Conservation (phyloP, 345 rosid genomes). For the Populus pruinosa region DNA sequence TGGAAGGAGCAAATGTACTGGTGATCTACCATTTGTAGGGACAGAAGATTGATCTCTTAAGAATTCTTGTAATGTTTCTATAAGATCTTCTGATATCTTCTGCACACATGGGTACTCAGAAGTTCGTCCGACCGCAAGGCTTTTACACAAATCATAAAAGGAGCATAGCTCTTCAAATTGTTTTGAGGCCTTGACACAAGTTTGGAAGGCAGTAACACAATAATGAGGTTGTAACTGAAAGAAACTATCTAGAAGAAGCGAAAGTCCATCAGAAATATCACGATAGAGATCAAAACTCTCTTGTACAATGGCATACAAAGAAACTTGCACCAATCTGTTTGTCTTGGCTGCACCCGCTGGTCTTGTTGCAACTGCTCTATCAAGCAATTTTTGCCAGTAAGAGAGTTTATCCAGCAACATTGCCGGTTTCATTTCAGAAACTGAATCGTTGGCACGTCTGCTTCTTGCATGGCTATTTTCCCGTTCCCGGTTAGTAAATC, state of each 20-base stretch:
- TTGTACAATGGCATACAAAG: constrained; percentile 49
- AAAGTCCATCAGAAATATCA: constrained; percentile 64
- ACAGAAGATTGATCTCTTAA: constrained; percentile 69
- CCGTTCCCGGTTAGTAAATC: constrained; percentile 26
- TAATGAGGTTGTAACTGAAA: constrained; percentile 63
- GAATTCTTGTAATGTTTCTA: constrained; percentile 74
- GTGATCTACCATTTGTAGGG: constrained; percentile 26
- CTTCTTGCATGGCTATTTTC: background rate
- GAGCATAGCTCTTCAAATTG: constrained; percentile 63
- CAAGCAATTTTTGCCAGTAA: constrained; percentile 72
- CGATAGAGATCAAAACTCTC: constrained; percentile 82
- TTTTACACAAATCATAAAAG: constrained; percentile 56
- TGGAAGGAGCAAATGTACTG: constrained; percentile 25
- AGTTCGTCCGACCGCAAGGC: constrained; percentile 55
- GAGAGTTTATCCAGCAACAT: constrained; percentile 54
- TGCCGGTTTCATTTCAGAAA: constrained; percentile 60
- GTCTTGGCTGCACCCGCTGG: constrained; percentile 62
- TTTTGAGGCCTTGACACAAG: constrained; percentile 55
- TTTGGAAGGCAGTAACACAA: constrained; percentile 58
- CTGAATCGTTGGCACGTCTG: constrained; percentile 27
- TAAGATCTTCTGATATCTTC: constrained; percentile 63
- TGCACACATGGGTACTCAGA: constrained; percentile 82
- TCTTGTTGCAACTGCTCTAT: constrained; percentile 54
- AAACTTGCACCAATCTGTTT: constrained; percentile 46
- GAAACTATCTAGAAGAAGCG: constrained; percentile 60